Evolutionary conservation across 2,329 filamentous ascomycete genomes (phyloP), one percentile per base, ranked within the genome.

Genomic region (Hysterium pulicare): DNA sequence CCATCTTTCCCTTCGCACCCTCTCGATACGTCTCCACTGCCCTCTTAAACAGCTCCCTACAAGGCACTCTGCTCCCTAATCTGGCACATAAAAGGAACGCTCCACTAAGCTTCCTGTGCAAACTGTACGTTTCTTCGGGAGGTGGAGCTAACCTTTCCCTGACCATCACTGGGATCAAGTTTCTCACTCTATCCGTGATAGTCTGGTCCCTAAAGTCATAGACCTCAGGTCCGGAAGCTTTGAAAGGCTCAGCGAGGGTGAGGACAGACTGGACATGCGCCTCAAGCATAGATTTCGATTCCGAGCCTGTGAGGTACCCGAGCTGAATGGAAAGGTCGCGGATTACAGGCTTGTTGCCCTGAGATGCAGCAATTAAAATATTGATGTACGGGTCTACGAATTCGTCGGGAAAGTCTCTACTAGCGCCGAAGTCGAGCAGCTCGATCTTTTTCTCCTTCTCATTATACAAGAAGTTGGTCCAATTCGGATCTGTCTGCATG

Each of bases 401-500:
- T 11, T 78, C 71, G 30, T 81, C 77, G 0, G 90, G 89, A 62
- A 84, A 98, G 53, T 90, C 91, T 56, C 93, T 79, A 16, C 86
- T 90, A 26, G 93, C 93, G 45, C 93, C 93, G 67, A 98, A 98
- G 69, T 98, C 94, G 40, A 98, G 82, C 1, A 98, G 79, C 67
- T 95, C 90, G 11, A 98, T 83, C 59, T 82, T 86, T 55, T 82
- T 73, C 3, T 77, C 81, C 16, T 72, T 56, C 1, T 82, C 73
- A 57, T 97, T 93, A 75, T 89, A 98, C 16, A 97, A 76, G 67
- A 98, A 98, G 69, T 98, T 98, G 24, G 91, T 97, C 93, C 93
- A 98, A 74, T 98, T 98, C 31, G 93, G 93, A 62, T 98, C 93
- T 4, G 93, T 98, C 71, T 98, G 93, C 93, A 98, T 98, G 72